Conservation (phyloP, 352 stramenopile genomes). For the Globisporangium nodosum region DNA sequence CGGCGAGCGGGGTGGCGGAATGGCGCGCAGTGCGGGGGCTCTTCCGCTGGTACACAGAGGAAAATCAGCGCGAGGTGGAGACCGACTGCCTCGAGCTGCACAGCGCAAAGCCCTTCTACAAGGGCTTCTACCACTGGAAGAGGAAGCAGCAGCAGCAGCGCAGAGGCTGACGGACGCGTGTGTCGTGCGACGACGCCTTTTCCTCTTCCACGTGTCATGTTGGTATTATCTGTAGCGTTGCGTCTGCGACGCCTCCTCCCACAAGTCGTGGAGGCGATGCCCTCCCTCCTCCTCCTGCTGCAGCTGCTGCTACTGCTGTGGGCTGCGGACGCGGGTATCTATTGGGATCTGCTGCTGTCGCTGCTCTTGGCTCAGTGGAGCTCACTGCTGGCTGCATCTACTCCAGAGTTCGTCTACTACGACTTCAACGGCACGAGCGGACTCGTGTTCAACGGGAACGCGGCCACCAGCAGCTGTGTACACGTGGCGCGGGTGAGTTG, state of each 20-base stretch:
- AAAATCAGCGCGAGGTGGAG: constrained; percentile 34
- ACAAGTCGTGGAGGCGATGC: too few relatives aligned
- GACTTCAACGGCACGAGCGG: constrained; percentile 85
- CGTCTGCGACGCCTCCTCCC: too few relatives aligned
- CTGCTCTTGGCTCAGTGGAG: neutral
- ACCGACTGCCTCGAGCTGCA: constrained; percentile 41
- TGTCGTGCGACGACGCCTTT: too few relatives aligned
- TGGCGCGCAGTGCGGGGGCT: constrained; percentile 19
- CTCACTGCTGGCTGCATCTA: neutral
- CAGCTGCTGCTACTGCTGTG: neutral
- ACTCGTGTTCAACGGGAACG: constrained; percentile 71
- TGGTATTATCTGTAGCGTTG: too few relatives aligned
- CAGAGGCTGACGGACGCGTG: too few relatives aligned
- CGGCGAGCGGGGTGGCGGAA: constrained; percentile 7
- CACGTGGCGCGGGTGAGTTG: constrained; percentile 30
- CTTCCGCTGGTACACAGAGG: constrained; percentile 46
- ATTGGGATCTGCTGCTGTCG: neutral
- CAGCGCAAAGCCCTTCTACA: constrained; percentile 17
- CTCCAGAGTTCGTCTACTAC: constrained; percentile 84
- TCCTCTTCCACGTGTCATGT: too few relatives aligned
- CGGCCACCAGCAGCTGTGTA: constrained; percentile 70
- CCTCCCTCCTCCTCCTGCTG: neutral
- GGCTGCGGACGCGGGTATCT: neutral
- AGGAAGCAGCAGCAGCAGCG: neutral
- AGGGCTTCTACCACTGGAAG: constrained; percentile 17